These are phyloP conservation scores for Saccharomycopsis fibuligera DNA, from an alignment of 805 yeast species.

Conservation along the genomic window DNA sequence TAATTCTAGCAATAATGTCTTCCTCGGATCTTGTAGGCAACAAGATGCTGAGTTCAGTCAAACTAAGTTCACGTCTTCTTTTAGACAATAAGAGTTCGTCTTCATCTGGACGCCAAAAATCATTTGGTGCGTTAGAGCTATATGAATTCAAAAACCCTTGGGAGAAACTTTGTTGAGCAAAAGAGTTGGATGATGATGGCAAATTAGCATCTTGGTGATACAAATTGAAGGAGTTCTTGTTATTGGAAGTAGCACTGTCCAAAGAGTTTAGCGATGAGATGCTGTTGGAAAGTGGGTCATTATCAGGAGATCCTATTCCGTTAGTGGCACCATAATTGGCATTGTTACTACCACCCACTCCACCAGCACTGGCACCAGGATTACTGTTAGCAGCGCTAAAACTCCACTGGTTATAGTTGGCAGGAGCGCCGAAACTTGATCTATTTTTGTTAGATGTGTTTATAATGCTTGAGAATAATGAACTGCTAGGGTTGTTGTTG, in stretches of 20 bases:
- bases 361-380: not conserved
- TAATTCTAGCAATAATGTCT: conserved; percentile 65
- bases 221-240: conserved; percentile 16
- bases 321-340: too few species aligned
- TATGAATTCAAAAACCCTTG: not conserved
- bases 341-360: too few species aligned
- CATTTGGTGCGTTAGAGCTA: conserved; percentile 7
- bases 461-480: not conserved
- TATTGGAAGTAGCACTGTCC: conserved; percentile 9
- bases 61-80: conserved; percentile 50
- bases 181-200: not conserved
- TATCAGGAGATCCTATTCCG: conserved; percentile 6
- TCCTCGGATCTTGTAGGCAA: conserved; percentile 66
- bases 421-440: conserved; percentile 3
- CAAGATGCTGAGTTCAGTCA: conserved; percentile 67
- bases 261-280: conserved; percentile 15
- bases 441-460: not conserved
- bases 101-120: conserved; percentile 53
- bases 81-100: conserved; percentile 58
- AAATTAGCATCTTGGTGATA: conserved; percentile 4
- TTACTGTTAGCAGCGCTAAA: not conserved
- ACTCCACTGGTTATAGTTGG: conserved; percentile 8
- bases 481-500: not conserved
- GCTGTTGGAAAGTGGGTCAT: conserved; percentile 15
- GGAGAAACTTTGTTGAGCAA: not conserved